phyloP scores from a whole-genome alignment of 2,329 filamentous ascomycete genomes.

The Diaporthe vexans region DNA sequence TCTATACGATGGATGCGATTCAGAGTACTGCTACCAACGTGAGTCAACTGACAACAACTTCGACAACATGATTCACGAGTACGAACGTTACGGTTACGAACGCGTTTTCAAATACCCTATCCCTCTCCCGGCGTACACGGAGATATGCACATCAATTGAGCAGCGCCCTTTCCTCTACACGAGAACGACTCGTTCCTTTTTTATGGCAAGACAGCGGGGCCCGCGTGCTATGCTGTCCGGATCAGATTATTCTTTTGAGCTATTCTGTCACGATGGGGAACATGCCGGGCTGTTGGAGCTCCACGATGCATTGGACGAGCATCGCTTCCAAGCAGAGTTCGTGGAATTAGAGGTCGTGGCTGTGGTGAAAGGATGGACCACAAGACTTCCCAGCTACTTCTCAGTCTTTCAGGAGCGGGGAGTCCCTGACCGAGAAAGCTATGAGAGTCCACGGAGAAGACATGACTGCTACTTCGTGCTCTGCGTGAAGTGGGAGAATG shows the following conservation, averaged over 20 bases:
- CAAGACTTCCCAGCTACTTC: not conserved
- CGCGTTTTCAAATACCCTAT: not conserved
- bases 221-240: not conserved
- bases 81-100: too few species aligned
- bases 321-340: not conserved
- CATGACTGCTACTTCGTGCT: not conserved
- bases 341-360: conserved; percentile 2
- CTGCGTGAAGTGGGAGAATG: not conserved
- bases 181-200: not conserved
- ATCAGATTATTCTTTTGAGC: not conserved
- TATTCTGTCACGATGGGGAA: not conserved
- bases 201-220: not conserved
- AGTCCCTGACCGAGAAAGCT: too few species aligned
- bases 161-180: not conserved
- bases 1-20: accelerated
- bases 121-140: not conserved
- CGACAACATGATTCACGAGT: too few species aligned
- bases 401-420: not conserved
- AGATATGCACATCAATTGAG: not conserved
- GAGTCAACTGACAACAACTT: not conserved
- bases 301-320: not conserved
- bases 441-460: not conserved
- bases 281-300: not conserved
- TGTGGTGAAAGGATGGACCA: not conserved
- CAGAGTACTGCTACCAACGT: too few species aligned